Evolutionary conservation across 2,329 filamentous ascomycete species (phyloP).

Genomic region (Trichoderma lentiforme): DNA sequence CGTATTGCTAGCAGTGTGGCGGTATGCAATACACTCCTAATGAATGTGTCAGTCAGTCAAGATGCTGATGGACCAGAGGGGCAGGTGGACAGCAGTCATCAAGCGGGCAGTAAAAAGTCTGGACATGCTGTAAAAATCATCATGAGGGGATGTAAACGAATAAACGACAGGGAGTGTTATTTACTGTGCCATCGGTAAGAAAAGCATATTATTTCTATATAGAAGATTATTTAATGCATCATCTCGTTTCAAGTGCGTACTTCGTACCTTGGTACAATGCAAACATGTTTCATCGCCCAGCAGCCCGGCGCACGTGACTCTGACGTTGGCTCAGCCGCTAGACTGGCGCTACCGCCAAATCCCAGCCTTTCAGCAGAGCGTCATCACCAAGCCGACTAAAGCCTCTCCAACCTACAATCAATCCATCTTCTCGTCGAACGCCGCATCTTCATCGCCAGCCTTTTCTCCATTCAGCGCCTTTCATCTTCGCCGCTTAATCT

Average conservation of each 20-base stretch:
- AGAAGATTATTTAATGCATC: not conserved
- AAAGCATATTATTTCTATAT: not conserved
- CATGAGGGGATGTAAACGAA: not conserved
- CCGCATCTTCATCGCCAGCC: not conserved
- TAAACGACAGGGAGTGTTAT: not conserved
- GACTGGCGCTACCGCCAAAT: conserved; percentile 11
- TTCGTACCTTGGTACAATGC: not conserved
- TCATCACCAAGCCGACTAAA: conserved; percentile 1
- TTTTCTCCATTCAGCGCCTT: not conserved
- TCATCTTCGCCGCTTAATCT: not conserved
- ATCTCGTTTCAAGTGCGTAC: not conserved
- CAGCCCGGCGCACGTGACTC: conserved; percentile 14
- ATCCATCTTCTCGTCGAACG: not conserved
- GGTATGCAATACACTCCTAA: not conserved
- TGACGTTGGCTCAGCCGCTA: conserved; percentile 13
- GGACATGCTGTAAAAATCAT: not conserved
- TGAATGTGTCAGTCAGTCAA: not conserved
- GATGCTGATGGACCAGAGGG: not conserved
- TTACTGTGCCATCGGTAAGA: not conserved
- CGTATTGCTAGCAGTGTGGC: not conserved
- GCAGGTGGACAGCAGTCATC: not conserved
- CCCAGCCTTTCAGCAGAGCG: conserved; percentile 6
- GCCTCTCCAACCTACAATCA: not conserved
- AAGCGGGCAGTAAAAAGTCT: not conserved
- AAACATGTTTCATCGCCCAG: not conserved